A percentile compares a stretch with the other conserved stretches of the same genome.
Conservation (phyloP, 2,329 filamentous ascomycete species). For the Biscogniauxia marginata region DNA sequence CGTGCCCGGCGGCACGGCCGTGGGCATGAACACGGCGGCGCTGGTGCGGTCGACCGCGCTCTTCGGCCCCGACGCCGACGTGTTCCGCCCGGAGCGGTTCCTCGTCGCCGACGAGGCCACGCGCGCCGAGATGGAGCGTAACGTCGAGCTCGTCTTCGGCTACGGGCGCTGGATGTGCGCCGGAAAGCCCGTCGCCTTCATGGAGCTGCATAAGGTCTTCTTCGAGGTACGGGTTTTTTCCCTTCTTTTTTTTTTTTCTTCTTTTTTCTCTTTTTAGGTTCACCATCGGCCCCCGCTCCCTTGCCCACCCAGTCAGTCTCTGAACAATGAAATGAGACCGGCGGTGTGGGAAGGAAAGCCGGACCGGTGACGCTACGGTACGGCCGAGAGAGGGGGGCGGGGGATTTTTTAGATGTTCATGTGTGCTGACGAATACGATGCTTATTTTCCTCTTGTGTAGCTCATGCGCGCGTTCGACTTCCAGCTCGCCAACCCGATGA, state of each 20-base stretch:
- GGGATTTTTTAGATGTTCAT: too few species aligned
- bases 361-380: not conserved
- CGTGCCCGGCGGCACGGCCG: conserved; percentile 36
- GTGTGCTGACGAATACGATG: not conserved
- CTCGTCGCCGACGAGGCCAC: conserved; percentile 33
- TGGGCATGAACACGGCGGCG: conserved; percentile 37
- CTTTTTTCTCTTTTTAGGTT: not conserved
- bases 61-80: conserved; percentile 36
- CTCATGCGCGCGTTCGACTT: conserved; percentile 30
- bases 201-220: conserved; percentile 43
- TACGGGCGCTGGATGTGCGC: conserved; percentile 40
- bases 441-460: conserved; percentile 3
- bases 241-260: not conserved
- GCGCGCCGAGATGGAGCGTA: conserved; percentile 33
- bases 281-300: not conserved
- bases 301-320: too few species aligned
- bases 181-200: conserved; percentile 41
- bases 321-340: not conserved
- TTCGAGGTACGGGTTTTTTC: conserved; percentile 35
- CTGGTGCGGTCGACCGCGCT: conserved; percentile 32
- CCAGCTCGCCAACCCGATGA: conserved; percentile 27
- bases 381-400: not conserved
- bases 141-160: conserved; percentile 40
- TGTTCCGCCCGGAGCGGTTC: conserved; percentile 47
- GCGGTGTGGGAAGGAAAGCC: too few species aligned